phyloP scores from a whole-genome alignment of 2,329 filamentous ascomycete genomes.

The Aureobasidium leucospermi region DNA sequence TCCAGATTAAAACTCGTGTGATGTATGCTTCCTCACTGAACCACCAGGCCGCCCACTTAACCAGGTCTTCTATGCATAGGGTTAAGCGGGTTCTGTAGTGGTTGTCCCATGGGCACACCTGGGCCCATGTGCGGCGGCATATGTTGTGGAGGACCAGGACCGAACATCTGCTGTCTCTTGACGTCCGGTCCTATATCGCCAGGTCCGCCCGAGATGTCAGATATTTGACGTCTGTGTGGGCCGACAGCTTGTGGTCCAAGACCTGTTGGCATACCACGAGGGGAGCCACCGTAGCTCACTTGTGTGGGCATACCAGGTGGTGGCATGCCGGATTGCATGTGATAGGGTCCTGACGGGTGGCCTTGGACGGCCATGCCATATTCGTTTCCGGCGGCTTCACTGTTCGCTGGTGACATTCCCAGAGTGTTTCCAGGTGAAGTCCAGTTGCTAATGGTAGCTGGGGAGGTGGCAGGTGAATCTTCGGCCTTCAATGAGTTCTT shows the following conservation, averaged over 20 bases:
- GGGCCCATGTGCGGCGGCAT: slow-evolving; percentile 7
- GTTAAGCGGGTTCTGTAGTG: slow-evolving; percentile 38
- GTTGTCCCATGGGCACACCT: slow-evolving; percentile 31
- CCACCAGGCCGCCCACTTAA: slow-evolving; percentile 9
- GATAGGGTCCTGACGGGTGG: slow-evolving; percentile 31
- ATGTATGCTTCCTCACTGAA: neutral
- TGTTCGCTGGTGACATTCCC: slow-evolving; percentile 50
- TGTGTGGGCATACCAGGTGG: slow-evolving; percentile 17
- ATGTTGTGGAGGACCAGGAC: slow-evolving; percentile 18
- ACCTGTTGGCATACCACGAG: slow-evolving; percentile 30
- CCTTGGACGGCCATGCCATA: slow-evolving; percentile 36
- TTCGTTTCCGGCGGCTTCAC: slow-evolving; percentile 36
- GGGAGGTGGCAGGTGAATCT: slow-evolving; percentile 55
- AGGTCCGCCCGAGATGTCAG: slow-evolving; percentile 50
- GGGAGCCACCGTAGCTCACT: slow-evolving; percentile 35
- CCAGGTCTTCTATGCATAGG: slow-evolving; percentile 43
- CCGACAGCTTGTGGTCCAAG: slow-evolving; percentile 21
- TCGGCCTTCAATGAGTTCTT: slow-evolving; percentile 55
- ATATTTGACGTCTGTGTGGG: slow-evolving; percentile 52
- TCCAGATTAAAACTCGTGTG: neutral
- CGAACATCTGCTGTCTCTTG: slow-evolving; percentile 54
- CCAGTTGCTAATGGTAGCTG: slow-evolving; percentile 54
- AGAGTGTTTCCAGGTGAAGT: slow-evolving; percentile 54
- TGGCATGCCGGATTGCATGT: slow-evolving; percentile 21
- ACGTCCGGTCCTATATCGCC: slow-evolving; percentile 44